Conservation (phyloP, 2,329 filamentous ascomycete species). For the Graphium sp. region DNA sequence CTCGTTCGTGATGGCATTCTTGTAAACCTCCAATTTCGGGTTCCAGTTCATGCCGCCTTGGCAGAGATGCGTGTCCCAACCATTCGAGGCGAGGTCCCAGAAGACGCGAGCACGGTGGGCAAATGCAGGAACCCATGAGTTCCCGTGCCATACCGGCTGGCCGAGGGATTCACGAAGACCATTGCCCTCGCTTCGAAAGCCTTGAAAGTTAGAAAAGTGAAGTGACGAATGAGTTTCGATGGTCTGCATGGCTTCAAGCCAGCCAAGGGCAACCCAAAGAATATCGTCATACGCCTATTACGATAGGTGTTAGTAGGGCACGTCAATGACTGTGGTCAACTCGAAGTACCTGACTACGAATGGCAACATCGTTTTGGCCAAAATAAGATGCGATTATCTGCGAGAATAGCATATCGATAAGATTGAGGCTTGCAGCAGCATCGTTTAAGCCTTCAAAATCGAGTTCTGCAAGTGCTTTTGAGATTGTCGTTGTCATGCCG, state of each 20-base stretch:
- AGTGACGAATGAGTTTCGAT: conserved; percentile 49
- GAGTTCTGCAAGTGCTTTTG: conserved; percentile 31
- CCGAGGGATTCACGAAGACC: conserved; percentile 16
- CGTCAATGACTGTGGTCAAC: background rate
- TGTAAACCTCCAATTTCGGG: conserved; percentile 64
- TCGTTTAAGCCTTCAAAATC: conserved; percentile 16
- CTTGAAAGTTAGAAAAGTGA: conserved; percentile 37
- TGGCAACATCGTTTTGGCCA: conserved; percentile 60
- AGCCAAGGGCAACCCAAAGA: conserved; percentile 85
- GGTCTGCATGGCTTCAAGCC: conserved; percentile 71
- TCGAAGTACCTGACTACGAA: conserved; percentile 38
- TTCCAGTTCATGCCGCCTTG: conserved; percentile 87
- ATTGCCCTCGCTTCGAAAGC: too few relatives aligned
- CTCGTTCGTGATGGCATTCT: conserved; percentile 93
- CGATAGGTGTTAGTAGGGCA: conserved; percentile 3
- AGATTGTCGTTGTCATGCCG: conserved; percentile 55
- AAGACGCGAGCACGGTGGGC: conserved; percentile 73
- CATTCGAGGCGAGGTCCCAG: conserved; percentile 61
- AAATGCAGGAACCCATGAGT: conserved; percentile 58
- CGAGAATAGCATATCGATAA: conserved; percentile 69
- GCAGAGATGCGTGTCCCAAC: conserved; percentile 73
- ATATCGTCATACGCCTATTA: conserved; percentile 78
- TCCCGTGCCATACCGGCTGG: conserved; percentile 53
- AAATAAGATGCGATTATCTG: conserved; percentile 70
- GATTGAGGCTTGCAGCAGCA: conserved; percentile 47